Percentiles rank a stretch among this genome's conserved stretches.
Evolutionary conservation across 2,329 filamentous ascomycete genomes (phyloP).

Genomic region (Coleophoma crateriformis): DNA sequence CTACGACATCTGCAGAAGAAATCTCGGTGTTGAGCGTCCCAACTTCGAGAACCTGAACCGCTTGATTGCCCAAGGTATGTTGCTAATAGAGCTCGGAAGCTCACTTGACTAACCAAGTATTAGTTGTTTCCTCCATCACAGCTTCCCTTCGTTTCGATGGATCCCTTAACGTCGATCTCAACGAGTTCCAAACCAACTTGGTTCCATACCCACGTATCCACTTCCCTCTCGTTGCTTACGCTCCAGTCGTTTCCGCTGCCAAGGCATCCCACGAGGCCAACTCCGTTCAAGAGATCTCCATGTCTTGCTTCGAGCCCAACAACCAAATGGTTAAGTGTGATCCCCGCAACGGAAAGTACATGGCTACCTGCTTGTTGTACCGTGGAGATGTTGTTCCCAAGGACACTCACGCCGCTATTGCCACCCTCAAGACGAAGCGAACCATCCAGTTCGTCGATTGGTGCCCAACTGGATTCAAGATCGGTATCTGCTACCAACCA

Average conservation of each 20-base stretch:
- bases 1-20: conserved; percentile 98
- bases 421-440: conserved; percentile 97
- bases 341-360: conserved; percentile 98
- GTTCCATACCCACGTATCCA: conserved; percentile 98
- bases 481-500: conserved; percentile 99
- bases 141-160: conserved; percentile 97
- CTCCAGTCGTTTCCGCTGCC: conserved; percentile 87
- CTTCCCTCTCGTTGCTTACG: conserved; percentile 96
- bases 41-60: conserved; percentile 99
- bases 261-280: conserved; percentile 98
- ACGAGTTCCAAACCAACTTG: conserved; percentile 99
- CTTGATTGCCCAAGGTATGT: conserved; percentile 86
- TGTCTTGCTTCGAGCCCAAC: conserved; percentile 98
- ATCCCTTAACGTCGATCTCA: conserved; percentile 97
- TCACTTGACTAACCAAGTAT: conserved; percentile 22
- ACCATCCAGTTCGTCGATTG: conserved; percentile 99
- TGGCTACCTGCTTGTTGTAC: conserved; percentile 97
- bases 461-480: conserved; percentile 99
- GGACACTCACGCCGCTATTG: conserved; percentile 87
- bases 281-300: conserved; percentile 96
- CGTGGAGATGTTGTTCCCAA: conserved; percentile 97
- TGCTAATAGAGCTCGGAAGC: conserved; percentile 4
- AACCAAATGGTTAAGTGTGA: conserved; percentile 99
- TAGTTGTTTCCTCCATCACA: conserved; percentile 96
- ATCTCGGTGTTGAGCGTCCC: conserved; percentile 93